Evolutionary conservation across 148 eudicot genomes (phyloP).

Genomic region (Simmondsia chinensis): DNA sequence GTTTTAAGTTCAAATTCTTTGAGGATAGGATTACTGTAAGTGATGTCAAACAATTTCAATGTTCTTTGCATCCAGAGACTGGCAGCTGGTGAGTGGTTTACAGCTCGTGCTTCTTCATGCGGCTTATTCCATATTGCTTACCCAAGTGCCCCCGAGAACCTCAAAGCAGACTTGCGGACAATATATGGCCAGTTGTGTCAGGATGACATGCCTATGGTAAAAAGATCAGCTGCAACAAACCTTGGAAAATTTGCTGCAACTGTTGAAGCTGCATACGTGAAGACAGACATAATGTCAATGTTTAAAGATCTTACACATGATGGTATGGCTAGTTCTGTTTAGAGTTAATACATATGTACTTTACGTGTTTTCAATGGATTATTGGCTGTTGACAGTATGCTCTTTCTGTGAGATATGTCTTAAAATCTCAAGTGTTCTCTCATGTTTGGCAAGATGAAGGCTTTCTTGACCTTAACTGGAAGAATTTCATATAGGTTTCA

Average conservation of each 20-base stretch:
- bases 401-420: neutral
- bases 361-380: neutral
- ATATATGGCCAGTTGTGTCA: constrained; percentile 56
- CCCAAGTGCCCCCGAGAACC: constrained; percentile 41
- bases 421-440: too few relatives aligned
- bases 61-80: too few relatives aligned
- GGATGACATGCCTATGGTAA: constrained; percentile 70
- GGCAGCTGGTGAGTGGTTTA: constrained; percentile 68
- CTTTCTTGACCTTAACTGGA: too few relatives aligned
- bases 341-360: neutral
- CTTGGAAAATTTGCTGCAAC: constrained; percentile 61
- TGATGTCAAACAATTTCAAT: too few relatives aligned
- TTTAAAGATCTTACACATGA: constrained; percentile 56
- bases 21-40: too few relatives aligned
- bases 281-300: constrained; percentile 47
- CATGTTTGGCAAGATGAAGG: too few relatives aligned
- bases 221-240: constrained; percentile 57
- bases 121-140: constrained; percentile 58
- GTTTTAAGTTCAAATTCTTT: too few relatives aligned
- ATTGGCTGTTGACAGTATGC: neutral
- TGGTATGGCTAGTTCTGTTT: constrained; percentile 21
- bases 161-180: constrained; percentile 42
- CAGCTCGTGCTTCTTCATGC: constrained; percentile 60
- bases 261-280: constrained; percentile 43
- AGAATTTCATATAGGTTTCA: too few relatives aligned